Evolutionary conservation across 345 rosid genomes (phyloP).

Genomic region (Laguncularia racemosa): DNA sequence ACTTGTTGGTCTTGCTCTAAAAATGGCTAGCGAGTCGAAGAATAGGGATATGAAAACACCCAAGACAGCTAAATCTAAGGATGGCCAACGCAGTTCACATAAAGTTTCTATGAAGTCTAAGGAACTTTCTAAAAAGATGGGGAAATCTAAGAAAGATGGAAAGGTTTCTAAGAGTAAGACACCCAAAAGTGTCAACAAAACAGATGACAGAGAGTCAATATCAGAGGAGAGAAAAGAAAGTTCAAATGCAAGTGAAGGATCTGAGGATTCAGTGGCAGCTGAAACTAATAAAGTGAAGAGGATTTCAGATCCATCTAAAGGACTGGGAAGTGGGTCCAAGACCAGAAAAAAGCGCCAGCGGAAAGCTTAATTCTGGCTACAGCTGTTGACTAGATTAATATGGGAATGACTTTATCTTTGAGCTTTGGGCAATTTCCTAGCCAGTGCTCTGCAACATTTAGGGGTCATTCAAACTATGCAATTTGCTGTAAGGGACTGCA

Average conservation of each 20-base stretch:
- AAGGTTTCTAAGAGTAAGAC: slow-evolving; percentile 28
- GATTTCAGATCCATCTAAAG: slow-evolving; percentile 29
- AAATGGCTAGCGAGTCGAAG: slow-evolving; percentile 35
- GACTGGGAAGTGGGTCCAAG: slow-evolving; percentile 39
- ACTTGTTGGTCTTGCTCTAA: slow-evolving; percentile 25
- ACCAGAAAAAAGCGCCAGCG: slow-evolving; percentile 60
- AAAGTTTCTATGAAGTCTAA: slow-evolving; percentile 15
- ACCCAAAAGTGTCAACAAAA: slow-evolving; percentile 31
- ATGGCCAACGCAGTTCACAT: slow-evolving; percentile 12
- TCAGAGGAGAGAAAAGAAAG: slow-evolving; percentile 25
- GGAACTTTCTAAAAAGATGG: slow-evolving; percentile 3
- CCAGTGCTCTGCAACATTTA: too few relatives aligned
- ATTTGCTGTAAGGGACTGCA: too few relatives aligned
- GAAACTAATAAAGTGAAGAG: slow-evolving; percentile 37
- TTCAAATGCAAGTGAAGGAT: slow-evolving; percentile 29
- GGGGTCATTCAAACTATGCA: too few relatives aligned
- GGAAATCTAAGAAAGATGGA: slow-evolving; percentile 21
- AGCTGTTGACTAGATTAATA: too few relatives aligned
- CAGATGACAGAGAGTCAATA: slow-evolving; percentile 24
- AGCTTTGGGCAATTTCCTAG: too few relatives aligned
- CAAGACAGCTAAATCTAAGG: slow-evolving; percentile 30
- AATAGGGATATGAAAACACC: slow-evolving; percentile 22
- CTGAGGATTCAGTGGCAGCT: slow-evolving; percentile 32
- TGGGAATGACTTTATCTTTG: too few relatives aligned
- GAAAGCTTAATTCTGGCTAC: slow-evolving; percentile 17